Percentiles rank a stretch among this genome's conserved stretches.
These are phyloP conservation scores for Scedosporium boydii DNA, from an alignment of 2,329 filamentous ascomycete genomes.

Conservation along the genomic window DNA sequence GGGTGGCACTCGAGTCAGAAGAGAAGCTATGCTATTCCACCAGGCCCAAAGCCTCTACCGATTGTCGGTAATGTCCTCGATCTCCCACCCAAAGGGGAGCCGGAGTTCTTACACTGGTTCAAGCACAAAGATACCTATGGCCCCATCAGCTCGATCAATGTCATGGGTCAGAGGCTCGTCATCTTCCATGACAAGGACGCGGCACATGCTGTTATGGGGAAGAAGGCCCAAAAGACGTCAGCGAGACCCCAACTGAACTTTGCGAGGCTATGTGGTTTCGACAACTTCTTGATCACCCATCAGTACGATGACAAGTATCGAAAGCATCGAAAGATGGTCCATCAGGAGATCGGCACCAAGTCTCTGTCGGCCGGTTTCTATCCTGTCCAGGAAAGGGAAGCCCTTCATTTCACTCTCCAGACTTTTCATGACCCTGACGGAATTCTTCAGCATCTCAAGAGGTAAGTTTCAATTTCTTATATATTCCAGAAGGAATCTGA, in stretches of 20 bases:
- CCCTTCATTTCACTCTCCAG: neutral
- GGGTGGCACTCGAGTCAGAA: no score
- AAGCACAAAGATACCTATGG: slow-evolving; percentile 24
- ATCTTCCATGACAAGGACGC: slow-evolving; percentile 28
- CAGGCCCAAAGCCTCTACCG: slow-evolving; percentile 23
- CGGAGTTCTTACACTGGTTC: slow-evolving; percentile 24
- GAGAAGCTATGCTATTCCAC: slow-evolving; percentile 9
- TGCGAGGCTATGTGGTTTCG: neutral
- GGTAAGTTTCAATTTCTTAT: neutral
- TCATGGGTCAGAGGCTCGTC: slow-evolving; percentile 24
- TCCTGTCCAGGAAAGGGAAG: neutral
- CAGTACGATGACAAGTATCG: neutral
- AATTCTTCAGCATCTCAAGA: neutral
- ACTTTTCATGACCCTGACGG: neutral
- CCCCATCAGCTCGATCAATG: slow-evolving; percentile 15
- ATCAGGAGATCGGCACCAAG: neutral
- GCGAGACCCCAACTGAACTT: neutral
- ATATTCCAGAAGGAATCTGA: neutral
- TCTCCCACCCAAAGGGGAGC: slow-evolving; percentile 23
- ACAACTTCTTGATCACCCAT: neutral
- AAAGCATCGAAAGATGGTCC: neutral
- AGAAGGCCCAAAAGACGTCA: slow-evolving; percentile 5
- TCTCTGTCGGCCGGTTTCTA: neutral
- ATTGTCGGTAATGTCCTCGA: slow-evolving; percentile 37
- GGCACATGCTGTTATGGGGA: slow-evolving; percentile 26